These are phyloP conservation scores for Scleroderma citrinum DNA, from an alignment of 768 basidiomycete species.

Conservation along the genomic window DNA sequence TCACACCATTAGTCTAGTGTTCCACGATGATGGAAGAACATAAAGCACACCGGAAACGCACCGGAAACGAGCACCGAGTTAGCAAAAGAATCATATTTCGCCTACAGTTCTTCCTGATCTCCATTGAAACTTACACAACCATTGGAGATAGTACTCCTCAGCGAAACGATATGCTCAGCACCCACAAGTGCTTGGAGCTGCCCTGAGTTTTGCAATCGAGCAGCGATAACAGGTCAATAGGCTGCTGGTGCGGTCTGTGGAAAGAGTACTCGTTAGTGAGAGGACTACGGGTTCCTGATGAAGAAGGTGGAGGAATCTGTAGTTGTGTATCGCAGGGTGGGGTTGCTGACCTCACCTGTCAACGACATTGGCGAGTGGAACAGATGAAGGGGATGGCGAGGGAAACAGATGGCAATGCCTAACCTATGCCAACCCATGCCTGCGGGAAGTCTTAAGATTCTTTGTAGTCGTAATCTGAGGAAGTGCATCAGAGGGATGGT, in stretches of 20 bases:
- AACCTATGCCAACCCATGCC: slow-evolving; percentile 72
- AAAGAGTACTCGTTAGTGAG: slow-evolving; percentile 74
- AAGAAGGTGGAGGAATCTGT: slow-evolving; percentile 33
- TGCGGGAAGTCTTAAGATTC: slow-evolving; percentile 39
- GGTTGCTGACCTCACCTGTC: slow-evolving; percentile 28
- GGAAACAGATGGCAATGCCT: slow-evolving; percentile 53
- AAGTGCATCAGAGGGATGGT: slow-evolving; percentile 35
- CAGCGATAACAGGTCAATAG: slow-evolving; percentile 66
- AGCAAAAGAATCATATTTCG: too few species aligned
- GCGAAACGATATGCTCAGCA: too few species aligned
- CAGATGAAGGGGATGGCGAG: slow-evolving; percentile 27
- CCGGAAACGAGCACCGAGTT: too few species aligned
- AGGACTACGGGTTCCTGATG: slow-evolving; percentile 44
- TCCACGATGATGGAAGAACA: too few species aligned
- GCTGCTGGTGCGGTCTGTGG: slow-evolving; percentile 62
- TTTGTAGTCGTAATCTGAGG: slow-evolving; percentile 26
- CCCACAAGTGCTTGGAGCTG: too few species aligned
- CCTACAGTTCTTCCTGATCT: too few species aligned
- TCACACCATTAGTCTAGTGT: too few species aligned
- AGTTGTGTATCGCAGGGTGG: slow-evolving; percentile 32
- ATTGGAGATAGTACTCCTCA: too few species aligned
- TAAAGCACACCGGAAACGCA: too few species aligned
- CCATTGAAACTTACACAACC: too few species aligned
- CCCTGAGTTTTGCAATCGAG: too few species aligned
- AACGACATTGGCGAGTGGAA: slow-evolving; percentile 29